Base-by-base conservation (phyloP, 345 rosid species). In the Gossypium raimondii region DNA sequence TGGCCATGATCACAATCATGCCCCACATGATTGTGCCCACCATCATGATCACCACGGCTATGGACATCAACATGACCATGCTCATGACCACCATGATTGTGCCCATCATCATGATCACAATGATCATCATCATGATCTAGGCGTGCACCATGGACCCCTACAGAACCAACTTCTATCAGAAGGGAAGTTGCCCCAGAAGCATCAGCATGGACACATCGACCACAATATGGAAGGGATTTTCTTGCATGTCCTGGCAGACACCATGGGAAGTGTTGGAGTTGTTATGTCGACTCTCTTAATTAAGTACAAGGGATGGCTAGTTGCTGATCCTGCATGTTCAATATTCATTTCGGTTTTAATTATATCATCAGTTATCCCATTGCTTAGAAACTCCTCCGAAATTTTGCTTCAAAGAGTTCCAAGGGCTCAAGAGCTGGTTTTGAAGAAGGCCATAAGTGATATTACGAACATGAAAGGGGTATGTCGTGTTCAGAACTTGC, bases 201-300 rank as follows among this genome's bases (percentile, higher is more conserved):
- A 64, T 41, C 86, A 85, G 56, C 91, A 83, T 83, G 86, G 12
- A 24, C 97, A 94, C 82, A 86, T 94, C 64, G 97, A 94, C 80
- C 98, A 94, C 87, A 94, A 94, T 82, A 92, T 94, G 98, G 98
- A 94, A 85, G 98, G 98, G 56, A 94, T 94, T 63, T 94, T 94
- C 82, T 84, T 94, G 75, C 98, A 94, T 76, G 95, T 94, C 74
- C 81, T 92, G 75, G 98, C 98, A 57, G 98, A 94, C 76, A 92
- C 98, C 60, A 65, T 94, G 93, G 98, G 98, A 79, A 94, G 98
- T 79, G 92, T 92, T 74, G 98, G 98, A 63, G 98, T 94, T 27
- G 97, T 94, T 75, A 70, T 92, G 75, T 94, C 97, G 4, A 94
- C 98, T n/a, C 95, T 94, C 55, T 80, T 94, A 75, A 92, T 92